Base-by-base conservation (phyloP, 2,329 filamentous ascomycete genomes). In the Cyclaneusma minus region DNA sequence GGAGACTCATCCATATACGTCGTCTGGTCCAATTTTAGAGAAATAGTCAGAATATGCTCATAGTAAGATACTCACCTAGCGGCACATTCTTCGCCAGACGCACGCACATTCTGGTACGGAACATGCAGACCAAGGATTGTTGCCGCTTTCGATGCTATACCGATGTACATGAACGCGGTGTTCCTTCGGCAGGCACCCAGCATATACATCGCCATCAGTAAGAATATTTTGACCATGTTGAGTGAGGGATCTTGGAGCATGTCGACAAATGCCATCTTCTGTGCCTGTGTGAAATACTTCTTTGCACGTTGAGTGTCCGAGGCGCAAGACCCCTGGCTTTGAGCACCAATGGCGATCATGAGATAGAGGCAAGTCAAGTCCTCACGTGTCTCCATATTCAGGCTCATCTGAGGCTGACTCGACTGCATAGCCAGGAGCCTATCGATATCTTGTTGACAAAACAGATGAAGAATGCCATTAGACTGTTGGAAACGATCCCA, bases 161-260 rank as follows among this genome's bases (percentile, higher is more conserved):
- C 68, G 3, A 74, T 43, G 29, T 73, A 73, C 62, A 74, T 70
- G 28, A 69, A 74, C 0, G 68, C 68, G 1, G 67, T 56, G 29
- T 71, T 71, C 6, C 66, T 52, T 16, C 63, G 62, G 27, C 66
- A 71, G 4, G 62, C 62, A 0, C 62, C 64, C 3, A 68, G 52
- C 56, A 69, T 64, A 35, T 68, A 71, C 34, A 68, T 68, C 1
- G 64, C 55, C 58, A 71, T 63, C 10, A 70, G 48, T 0, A 68
- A 42, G 33, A 68, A 71, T 0, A 52, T 48, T 10, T 60, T 50
- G 4, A 66, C 56, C 38, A 68, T 50, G 24, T 64, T 53, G 7
- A 68, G 44, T 19, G 59, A 66, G 0, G 64, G 64, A 30, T 66
- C 58, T 34, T 61, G 57, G 0, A 68, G 47, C 48, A 65, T 63